Conservation (phyloP, 495 filamentous ascomycete species). For the Podospora didyma region DNA sequence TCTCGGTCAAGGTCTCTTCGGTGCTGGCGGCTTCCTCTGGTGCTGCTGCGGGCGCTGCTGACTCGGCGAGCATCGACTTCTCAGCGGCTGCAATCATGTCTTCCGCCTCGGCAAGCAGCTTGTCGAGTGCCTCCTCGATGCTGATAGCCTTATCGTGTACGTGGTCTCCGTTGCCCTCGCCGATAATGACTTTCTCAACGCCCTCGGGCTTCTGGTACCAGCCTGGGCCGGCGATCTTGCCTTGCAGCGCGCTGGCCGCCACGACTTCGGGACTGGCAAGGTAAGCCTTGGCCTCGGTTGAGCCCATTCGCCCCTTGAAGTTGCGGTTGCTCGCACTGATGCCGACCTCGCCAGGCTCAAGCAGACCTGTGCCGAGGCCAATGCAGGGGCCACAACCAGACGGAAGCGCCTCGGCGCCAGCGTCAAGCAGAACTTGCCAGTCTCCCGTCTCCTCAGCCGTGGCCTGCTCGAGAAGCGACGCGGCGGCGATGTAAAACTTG, state of each 20-base stretch:
- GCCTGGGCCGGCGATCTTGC: constrained; percentile 75
- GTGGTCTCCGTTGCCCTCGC: constrained; percentile 63
- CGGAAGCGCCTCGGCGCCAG: constrained; percentile 71
- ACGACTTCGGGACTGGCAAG: constrained; percentile 89
- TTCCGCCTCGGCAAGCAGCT: constrained; percentile 63
- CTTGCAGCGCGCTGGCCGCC: constrained; percentile 77
- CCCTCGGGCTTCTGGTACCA: constrained; percentile 70
- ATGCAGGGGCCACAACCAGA: constrained; percentile 90
- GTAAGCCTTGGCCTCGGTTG: constrained; percentile 77
- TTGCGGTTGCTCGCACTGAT: constrained; percentile 87
- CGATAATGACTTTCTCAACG: constrained; percentile 61
- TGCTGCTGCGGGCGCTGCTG: constrained; percentile 9
- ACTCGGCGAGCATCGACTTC: constrained; percentile 21
- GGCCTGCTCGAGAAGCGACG: constrained; percentile 74
- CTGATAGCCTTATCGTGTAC: constrained; percentile 59
- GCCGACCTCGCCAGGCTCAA: constrained; percentile 84
- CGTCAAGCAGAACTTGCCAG: constrained; percentile 80
- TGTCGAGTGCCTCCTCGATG: constrained; percentile 64
- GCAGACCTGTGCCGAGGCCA: constrained; percentile 77
- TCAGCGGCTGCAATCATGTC: constrained; percentile 50
- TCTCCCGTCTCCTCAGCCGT: constrained; percentile 77
- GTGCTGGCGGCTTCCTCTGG: constrained; percentile 13
- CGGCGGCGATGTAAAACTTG: constrained; percentile 88
- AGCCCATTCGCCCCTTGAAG: constrained; percentile 92
- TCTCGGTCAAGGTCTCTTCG: constrained; percentile 46